Evolutionary conservation across 768 basidiomycete genomes (phyloP), one percentile per base, ranked within the genome.

Genomic region (Hebeloma cylindrosporum): DNA sequence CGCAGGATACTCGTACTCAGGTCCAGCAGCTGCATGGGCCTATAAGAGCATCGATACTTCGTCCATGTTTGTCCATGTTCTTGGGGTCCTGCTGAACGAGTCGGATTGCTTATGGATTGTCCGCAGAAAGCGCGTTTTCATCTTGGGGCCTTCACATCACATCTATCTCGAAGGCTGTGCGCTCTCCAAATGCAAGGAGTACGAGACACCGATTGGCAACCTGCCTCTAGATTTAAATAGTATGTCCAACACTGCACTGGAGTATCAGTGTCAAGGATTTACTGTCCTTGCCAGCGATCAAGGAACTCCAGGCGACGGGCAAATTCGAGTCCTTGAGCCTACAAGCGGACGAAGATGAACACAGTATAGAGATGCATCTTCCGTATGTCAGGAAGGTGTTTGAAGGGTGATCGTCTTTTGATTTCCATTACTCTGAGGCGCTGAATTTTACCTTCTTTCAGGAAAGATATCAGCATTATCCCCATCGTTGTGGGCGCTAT

Each of bases 321-420:
- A 67, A 80, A 42, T 98, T 98, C 54, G 73, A 77, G 27, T 67
- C 73, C 7, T 83, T 99, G 80, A 68, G 67, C 13, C 53, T 74
- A 2, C 56, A 68, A 2, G 82, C 81, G 2, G 96, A 99, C 60
- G 93, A 93, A 65, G 90, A 85, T 21, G 96, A 99, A 58, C 96
- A 99, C 62, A 94, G 91, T 60, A 81, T 99, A 43, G 96, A 99
- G 69, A 94, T 99, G 91, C 94, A 98, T 58, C 76, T 98, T 13
- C 93, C 95, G 4, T 94, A 91, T 62, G 70, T 96, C 30, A 79
- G 88, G 38, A 91, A 91, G 63, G 68, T 85, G 8, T 96, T 95
- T 48, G 75, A 88, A 64, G 81, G 81, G 91, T 92, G 58, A 52
- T 14, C 4, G 17, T 16, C 33, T 36, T 32, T 27, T 33, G n/a